These are phyloP conservation scores for Orbilia javanica DNA, from an alignment of 2,329 filamentous ascomycete genomes.

Conservation along the genomic window DNA sequence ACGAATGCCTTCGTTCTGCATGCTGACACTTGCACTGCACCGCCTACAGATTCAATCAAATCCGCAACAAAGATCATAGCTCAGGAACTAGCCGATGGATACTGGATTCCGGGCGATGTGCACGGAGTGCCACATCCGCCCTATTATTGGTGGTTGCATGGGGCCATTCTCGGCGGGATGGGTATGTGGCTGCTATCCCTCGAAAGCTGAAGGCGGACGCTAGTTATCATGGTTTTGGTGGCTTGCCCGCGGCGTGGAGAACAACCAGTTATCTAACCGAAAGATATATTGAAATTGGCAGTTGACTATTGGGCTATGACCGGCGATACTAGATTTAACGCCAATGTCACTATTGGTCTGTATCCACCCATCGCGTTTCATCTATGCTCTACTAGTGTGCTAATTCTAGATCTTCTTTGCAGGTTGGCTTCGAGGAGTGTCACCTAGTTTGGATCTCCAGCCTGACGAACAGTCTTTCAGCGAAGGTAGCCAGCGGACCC, in stretches of 20 bases:
- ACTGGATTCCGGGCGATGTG: constrained; percentile 43
- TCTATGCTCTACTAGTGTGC: neutral
- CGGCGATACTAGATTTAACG: constrained; percentile 78
- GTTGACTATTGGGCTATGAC: constrained; percentile 90
- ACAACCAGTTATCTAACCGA: neutral
- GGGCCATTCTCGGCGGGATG: constrained; percentile 37
- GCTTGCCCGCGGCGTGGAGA: neutral
- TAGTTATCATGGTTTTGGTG: neutral
- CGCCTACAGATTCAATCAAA: constrained; percentile 40
- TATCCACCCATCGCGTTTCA: constrained; percentile 67
- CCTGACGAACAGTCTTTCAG: constrained; percentile 43
- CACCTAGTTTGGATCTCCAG: constrained; percentile 61
- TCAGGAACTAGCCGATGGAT: constrained; percentile 38
- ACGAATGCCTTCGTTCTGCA: neutral
- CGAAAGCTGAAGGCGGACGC: neutral
- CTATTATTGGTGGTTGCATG: constrained; percentile 55
- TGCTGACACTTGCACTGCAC: neutral
- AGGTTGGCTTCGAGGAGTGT: constrained; percentile 74
- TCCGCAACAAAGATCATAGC: constrained; percentile 49
- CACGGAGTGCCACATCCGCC: constrained; percentile 41
- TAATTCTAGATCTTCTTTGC: constrained; percentile 72
- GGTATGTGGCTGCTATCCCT: constrained; percentile 20
- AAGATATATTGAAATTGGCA: neutral
- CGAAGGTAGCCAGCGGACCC: constrained; percentile 34
- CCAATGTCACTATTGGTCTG: constrained; percentile 73